Base-by-base conservation (phyloP, 2,329 filamentous ascomycete species). In the Metarhizium rileyi region DNA sequence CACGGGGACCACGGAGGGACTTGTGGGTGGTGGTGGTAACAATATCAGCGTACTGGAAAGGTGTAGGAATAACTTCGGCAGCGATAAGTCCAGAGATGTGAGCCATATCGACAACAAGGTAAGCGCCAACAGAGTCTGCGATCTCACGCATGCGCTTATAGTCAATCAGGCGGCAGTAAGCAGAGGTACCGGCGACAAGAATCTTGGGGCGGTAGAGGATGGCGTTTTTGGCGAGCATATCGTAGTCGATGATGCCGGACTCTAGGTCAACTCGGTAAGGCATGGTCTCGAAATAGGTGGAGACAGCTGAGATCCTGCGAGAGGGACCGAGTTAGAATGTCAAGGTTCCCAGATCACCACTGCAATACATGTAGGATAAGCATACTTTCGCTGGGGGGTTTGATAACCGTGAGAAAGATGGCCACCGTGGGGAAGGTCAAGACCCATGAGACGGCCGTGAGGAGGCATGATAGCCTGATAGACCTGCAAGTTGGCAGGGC, bases 1-100 rank as follows among this genome's bases (percentile, higher is more conserved):
- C 93, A 68, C 93, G 89, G 52, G 93, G 93, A 52, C 93, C 93
- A 71, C 93, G 90, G 60, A 98, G 86, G 50, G 90, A 96, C 81
- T 98, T 98, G 83, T 98, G 93, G 44, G 93, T 98, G 55, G 93
- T 98, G 55, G 93, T 98, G 55, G 93, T 98, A 61, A 98, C 93
- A 51, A 98, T 86, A 66, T 98, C 93, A 58, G 93, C 91, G 69
- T 95, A 76, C 56, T 82, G 77, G 75, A 98, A 98, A 42, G 93
- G 93, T 45, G 88, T 90, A 55, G 90, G 89, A 65, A 97, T 93
- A 59, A 96, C 93, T 61, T 84, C 87, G 53, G 90, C 89, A 46
- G 93, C 90, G 56, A 98, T 87, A 45, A 98, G 82, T 63, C 93
- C 93, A 45, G 91, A 97, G 68, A 98, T 97, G 72, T 98, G 93